phyloP scores from a whole-genome alignment of 2,329 filamentous ascomycete species.

The Phyllosticta paracitricarpa region DNA sequence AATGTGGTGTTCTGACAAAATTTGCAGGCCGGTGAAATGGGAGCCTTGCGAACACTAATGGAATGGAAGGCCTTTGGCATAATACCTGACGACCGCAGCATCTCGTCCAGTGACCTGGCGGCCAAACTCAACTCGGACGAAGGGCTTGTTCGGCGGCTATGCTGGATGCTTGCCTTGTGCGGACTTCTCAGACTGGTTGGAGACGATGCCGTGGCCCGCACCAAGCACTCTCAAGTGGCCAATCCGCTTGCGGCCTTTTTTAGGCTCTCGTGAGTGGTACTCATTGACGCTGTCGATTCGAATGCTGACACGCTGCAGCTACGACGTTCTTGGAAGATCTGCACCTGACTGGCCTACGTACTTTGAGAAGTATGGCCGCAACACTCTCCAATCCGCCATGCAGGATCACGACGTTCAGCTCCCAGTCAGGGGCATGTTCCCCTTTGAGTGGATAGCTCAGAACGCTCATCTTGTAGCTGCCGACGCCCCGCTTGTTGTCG shows the following conservation, averaged over 20 bases:
- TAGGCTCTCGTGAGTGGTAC: not conserved
- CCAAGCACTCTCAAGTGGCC: not conserved
- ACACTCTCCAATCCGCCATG: too few relatives aligned
- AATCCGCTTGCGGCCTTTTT: not conserved
- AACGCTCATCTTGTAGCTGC: too few relatives aligned
- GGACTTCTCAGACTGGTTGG: not conserved
- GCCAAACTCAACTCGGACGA: not conserved
- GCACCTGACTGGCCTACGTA: not conserved
- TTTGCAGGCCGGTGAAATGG: too few relatives aligned
- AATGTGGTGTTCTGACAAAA: too few relatives aligned
- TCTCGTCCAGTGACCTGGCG: not conserved
- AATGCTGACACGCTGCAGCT: not conserved
- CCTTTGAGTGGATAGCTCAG: too few relatives aligned
- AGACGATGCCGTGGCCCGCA: not conserved
- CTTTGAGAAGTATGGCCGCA: not conserved
- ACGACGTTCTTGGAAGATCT: not conserved
- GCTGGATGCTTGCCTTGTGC: not conserved
- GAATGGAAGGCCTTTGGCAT: not conserved
- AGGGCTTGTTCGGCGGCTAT: not conserved
- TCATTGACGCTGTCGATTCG: not conserved
- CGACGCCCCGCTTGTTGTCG: too few relatives aligned
- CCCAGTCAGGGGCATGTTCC: too few relatives aligned
- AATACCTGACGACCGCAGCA: not conserved
- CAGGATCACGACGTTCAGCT: too few relatives aligned
- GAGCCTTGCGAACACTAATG: not conserved